Percentiles rank a stretch among this genome's conserved stretches.
phyloP scores from a whole-genome alignment of 2,329 filamentous ascomycete species.

The Alternaria atra region DNA sequence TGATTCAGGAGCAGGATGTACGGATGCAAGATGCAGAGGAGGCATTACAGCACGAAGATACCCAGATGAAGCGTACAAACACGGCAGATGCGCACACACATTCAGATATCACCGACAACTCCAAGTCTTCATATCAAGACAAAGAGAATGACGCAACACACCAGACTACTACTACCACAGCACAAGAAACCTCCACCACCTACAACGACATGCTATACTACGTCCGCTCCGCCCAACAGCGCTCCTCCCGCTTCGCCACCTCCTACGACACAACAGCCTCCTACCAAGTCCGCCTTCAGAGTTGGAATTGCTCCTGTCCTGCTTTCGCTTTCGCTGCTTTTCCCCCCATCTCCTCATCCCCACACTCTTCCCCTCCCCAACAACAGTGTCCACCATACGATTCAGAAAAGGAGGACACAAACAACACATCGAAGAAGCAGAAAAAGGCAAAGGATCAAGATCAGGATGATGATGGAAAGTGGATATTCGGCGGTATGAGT shows the following conservation, averaged over 20 bases:
- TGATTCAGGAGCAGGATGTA: not conserved
- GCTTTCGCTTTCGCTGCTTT: slow-evolving; percentile 81
- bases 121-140: not conserved
- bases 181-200: too few species aligned
- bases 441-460: not conserved
- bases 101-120: too few species aligned
- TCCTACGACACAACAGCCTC: slow-evolving; percentile 37
- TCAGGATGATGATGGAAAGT: slow-evolving; percentile 7
- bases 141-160: too few species aligned
- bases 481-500: slow-evolving; percentile 57
- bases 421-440: too few species aligned
- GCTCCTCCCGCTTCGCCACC: slow-evolving; percentile 48
- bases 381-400: slow-evolving; percentile 10
- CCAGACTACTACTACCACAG: too few species aligned
- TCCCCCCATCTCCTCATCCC: slow-evolving; percentile 33
- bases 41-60: not conserved
- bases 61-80: not conserved
- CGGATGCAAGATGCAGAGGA: not conserved
- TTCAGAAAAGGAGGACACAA: not conserved
- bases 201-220: slow-evolving; percentile 58
- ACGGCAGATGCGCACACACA: not conserved
- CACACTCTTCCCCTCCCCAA: slow-evolving; percentile 34
- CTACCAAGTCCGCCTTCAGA: slow-evolving; percentile 76
- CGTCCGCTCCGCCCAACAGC: slow-evolving; percentile 67
- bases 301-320: slow-evolving; percentile 92